Base-by-base conservation (phyloP, 495 filamentous ascomycete species). In the Neurospora tetrasperma region DNA sequence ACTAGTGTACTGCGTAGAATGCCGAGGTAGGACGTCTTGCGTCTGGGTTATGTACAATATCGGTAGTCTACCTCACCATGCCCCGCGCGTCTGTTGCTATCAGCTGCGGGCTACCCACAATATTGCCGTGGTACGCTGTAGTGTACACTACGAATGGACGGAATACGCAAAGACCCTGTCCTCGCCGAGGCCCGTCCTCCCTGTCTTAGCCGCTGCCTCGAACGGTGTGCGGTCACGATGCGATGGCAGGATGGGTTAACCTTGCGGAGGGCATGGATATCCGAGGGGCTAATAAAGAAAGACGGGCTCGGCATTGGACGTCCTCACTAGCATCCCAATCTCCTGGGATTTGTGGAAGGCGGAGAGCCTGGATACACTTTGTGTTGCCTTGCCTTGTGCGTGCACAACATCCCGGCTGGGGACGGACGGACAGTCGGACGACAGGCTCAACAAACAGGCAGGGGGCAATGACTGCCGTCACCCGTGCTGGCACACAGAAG, bases 321-420 rank as follows among this genome's bases (percentile, higher is more conserved):
- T 78, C 62, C 69, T 78, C 73, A 74, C 46, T 80, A 80, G 78
- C 76, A 82, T 82, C 78, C 80, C 79, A 80, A 75, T 76, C 75
- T 75, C 79, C 77, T 78, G 79, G 80, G 76, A 80, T 78, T 71
- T 73, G 39, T 75, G 71, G 72, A 72, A 54, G 71, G 71, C 68
- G 40, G 68, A 71, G 12, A 39, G 66, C 42, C 62, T 40, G 41
- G 27, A 62, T 14, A 35, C 27, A 62, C 27, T 35, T 62, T 62
- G 54, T 27, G 12, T 62, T 35, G 27, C 54, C 54, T 62, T 62
- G 23, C 54, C 54, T 62, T 62, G 54, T 62, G 54, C 27, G 20
- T 35, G 27, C 8, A 62, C 54, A 62, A 62, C 54, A 16, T 35
- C 4, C 4, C 27, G 54, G 54, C 54, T 62, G 54, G 12, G 54